Evolutionary conservation across 257 asterid genomes (phyloP).

Genomic region (Asclepias syriaca): DNA sequence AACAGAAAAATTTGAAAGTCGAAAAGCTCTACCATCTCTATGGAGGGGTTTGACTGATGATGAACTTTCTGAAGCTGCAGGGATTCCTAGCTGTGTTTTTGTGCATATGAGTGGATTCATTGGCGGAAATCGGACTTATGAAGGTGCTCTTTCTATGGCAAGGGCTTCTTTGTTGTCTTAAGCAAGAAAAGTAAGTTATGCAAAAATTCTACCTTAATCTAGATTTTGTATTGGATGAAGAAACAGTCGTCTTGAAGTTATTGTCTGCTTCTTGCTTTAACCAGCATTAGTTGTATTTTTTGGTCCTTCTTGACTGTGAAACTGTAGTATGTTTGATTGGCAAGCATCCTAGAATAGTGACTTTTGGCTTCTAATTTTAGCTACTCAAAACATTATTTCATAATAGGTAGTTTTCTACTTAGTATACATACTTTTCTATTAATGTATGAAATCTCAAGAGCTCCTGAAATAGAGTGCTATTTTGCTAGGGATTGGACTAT

Average conservation of each 20-base stretch:
- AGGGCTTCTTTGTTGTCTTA: constrained; percentile 23
- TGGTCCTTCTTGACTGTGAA: background rate
- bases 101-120: constrained; percentile 31
- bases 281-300: background rate
- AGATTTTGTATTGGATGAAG: background rate
- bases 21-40: constrained; percentile 19
- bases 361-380: background rate
- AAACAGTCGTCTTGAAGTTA: background rate
- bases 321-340: background rate
- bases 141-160: constrained; percentile 28
- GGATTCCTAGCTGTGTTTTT: constrained; percentile 28
- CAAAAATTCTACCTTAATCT: background rate
- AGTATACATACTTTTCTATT: background rate
- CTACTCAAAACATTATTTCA: background rate
- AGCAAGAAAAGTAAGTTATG: background rate
- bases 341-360: background rate
- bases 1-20: constrained; percentile 25
- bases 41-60: constrained; percentile 25
- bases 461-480: background rate
- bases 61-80: constrained; percentile 21
- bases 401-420: background rate
- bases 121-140: constrained; percentile 28
- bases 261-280: background rate
- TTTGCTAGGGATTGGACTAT: background rate
- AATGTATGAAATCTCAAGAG: background rate